Conservation (phyloP, 2,329 filamentous ascomycete genomes). For the Stagonosporopsis cucurbitacearum region DNA sequence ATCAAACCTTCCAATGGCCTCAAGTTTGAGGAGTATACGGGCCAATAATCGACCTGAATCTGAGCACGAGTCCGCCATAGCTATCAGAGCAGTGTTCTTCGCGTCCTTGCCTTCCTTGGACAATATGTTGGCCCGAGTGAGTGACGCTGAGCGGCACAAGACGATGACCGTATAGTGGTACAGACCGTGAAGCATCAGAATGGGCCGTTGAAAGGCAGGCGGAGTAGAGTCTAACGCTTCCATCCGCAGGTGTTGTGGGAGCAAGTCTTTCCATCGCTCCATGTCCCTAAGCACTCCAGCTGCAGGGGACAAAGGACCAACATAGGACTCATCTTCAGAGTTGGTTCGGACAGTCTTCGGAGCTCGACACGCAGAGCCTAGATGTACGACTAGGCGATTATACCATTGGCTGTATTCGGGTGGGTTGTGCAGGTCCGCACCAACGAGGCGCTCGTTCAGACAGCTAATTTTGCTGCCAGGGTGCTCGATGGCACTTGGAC, state of each 20-base stretch:
- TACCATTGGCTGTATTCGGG: conserved; percentile 51
- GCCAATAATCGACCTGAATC: conserved; percentile 47
- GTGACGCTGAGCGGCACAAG: conserved; percentile 49
- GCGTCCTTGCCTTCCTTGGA: conserved; percentile 36
- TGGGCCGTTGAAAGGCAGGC: conserved; percentile 46
- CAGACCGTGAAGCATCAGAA: conserved; percentile 50
- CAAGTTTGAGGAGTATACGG: conserved; percentile 46
- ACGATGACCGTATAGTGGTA: conserved; percentile 52
- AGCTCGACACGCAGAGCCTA: conserved; percentile 49
- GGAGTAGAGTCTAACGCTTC: conserved; percentile 44
- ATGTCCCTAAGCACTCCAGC: conserved; percentile 49
- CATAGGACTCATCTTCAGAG: conserved; percentile 47
- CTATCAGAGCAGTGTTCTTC: conserved; percentile 34
- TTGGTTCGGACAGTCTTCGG: conserved; percentile 42
- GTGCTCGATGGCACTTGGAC: conserved; percentile 53
- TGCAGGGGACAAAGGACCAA: conserved; percentile 49
- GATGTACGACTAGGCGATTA: conserved; percentile 46
- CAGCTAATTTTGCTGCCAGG: conserved; percentile 43
- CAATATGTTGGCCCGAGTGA: conserved; percentile 46
- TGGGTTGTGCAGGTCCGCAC: conserved; percentile 38
- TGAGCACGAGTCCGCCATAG: conserved; percentile 49
- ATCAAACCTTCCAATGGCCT: conserved; percentile 49
- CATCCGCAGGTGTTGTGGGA: conserved; percentile 49
- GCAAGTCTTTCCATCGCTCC: conserved; percentile 47
- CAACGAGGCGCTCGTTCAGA: conserved; percentile 48